These are phyloP conservation scores for Euphorbia pulcherrima DNA, from an alignment of 345 rosid species.

Conservation along the genomic window DNA sequence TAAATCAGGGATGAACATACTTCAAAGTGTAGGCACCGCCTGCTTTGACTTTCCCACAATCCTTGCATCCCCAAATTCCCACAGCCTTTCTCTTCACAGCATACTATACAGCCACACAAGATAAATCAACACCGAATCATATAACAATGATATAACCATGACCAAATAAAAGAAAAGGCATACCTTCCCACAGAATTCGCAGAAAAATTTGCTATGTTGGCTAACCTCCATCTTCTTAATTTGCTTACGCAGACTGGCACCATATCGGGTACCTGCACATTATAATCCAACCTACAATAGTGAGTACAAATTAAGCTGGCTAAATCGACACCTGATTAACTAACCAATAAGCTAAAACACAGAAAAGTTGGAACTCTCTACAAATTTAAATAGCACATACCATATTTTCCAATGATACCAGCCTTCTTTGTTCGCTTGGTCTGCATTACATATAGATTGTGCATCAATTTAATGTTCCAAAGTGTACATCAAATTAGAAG, in stretches of 20 bases:
- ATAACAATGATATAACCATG: neutral
- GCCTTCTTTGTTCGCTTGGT: constrained; percentile 72
- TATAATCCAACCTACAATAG: neutral
- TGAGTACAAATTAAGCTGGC: neutral
- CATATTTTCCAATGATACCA: constrained; percentile 60
- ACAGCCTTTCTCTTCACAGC: constrained; percentile 40
- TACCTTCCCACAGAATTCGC: constrained; percentile 39
- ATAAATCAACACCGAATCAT: neutral
- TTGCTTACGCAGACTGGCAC: constrained; percentile 36
- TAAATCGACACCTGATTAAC: neutral
- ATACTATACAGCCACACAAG: constrained; percentile 11
- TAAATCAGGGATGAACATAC: neutral
- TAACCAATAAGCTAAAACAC: neutral
- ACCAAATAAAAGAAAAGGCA: neutral
- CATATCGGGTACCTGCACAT: constrained; percentile 31
- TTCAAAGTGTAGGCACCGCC: constrained; percentile 37
- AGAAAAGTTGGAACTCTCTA: neutral
- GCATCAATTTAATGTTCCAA: neutral
- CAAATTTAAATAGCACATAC: constrained; percentile 6
- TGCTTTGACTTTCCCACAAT: constrained; percentile 32
- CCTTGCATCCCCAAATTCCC: constrained; percentile 38
- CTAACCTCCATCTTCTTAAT: constrained; percentile 38
- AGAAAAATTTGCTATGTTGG: constrained; percentile 35
- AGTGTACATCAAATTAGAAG: neutral
- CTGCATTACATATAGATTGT: constrained; percentile 22